phyloP scores from a whole-genome alignment of 164 flowering plant species.

The Berberis thunbergii region DNA sequence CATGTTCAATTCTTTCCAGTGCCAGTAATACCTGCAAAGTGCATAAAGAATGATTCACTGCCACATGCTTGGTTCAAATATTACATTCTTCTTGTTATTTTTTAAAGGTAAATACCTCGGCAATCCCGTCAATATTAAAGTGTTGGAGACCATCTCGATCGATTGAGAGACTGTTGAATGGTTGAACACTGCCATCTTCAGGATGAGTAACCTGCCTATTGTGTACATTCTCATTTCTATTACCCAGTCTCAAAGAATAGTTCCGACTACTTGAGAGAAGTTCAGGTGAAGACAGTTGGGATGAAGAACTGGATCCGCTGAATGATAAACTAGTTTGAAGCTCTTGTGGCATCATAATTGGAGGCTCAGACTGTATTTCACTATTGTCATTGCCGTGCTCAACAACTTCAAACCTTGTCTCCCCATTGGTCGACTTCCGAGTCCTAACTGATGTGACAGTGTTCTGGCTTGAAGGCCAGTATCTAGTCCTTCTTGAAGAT shows the following conservation, averaged over 20 bases:
- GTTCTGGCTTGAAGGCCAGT: slow-evolving; percentile 21
- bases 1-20: slow-evolving; percentile 83
- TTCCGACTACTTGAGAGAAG: slow-evolving; percentile 14
- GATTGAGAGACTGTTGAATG: slow-evolving; percentile 21
- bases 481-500: slow-evolving; percentile 35
- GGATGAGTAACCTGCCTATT: slow-evolving; percentile 22
- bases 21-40: slow-evolving; percentile 63
- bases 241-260: slow-evolving; percentile 25
- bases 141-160: slow-evolving; percentile 37
- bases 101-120: slow-evolving; percentile 43
- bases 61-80: no score
- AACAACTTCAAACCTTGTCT: slow-evolving; percentile 28
- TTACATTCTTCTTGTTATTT: no score
- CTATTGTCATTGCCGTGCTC: slow-evolving; percentile 24
- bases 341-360: slow-evolving; percentile 14
- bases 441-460: slow-evolving; percentile 40
- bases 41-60: not conserved
- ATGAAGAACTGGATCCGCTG: slow-evolving; percentile 15
- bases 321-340: slow-evolving; percentile 20
- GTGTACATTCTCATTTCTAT: slow-evolving; percentile 26
- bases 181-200: slow-evolving; percentile 31
- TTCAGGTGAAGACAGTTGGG: slow-evolving; percentile 22
- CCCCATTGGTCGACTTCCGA: slow-evolving; percentile 29
- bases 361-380: slow-evolving; percentile 18
- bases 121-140: slow-evolving; percentile 63